Evolutionary conservation across 2,329 filamentous ascomycete species (phyloP).

Genomic region (Amesomyces nigricolor): DNA sequence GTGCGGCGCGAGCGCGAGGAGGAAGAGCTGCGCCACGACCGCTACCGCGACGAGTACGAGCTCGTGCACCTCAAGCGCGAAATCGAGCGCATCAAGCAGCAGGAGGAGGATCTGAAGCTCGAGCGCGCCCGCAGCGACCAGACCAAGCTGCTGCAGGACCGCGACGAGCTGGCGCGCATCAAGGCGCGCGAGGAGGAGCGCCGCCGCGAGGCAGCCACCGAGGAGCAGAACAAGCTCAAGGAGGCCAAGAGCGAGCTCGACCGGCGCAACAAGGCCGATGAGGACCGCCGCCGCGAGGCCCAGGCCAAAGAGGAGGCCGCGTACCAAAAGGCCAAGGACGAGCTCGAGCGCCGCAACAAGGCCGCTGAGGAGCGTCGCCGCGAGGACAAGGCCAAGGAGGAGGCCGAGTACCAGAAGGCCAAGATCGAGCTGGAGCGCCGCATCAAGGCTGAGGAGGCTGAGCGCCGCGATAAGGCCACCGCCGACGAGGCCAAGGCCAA

Average conservation of each 20-base stretch:
- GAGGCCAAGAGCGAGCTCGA: slow-evolving; percentile 14
- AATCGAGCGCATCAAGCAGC: slow-evolving; percentile 13
- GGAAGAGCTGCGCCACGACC: slow-evolving; percentile 14
- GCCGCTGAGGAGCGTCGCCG: slow-evolving; percentile 26
- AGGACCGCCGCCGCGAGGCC: slow-evolving; percentile 31
- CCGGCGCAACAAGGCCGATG: slow-evolving; percentile 22
- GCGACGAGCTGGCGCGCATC: slow-evolving; percentile 44
- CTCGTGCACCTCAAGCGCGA: slow-evolving; percentile 14
- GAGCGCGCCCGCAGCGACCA: slow-evolving; percentile 32
- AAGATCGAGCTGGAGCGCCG: slow-evolving; percentile 45
- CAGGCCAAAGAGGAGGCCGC: slow-evolving; percentile 40
- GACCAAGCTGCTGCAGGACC: slow-evolving; percentile 45
- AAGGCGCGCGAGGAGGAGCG: slow-evolving; percentile 32
- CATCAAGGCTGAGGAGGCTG: slow-evolving; percentile 30
- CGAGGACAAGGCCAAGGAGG: slow-evolving; percentile 21
- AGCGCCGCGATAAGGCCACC: slow-evolving; percentile 17
- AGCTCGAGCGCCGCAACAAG: slow-evolving; percentile 42
- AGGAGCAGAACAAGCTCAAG: slow-evolving; percentile 16
- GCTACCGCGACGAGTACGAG: slow-evolving; percentile 19
- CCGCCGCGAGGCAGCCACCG: slow-evolving; percentile 22
- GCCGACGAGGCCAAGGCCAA: slow-evolving; percentile 34
- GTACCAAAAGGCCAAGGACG: slow-evolving; percentile 43
- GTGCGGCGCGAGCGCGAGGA: slow-evolving; percentile 16
- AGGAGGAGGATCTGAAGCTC: slow-evolving; percentile 33
- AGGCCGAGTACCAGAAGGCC: slow-evolving; percentile 33